Evolutionary conservation across 129 eudicot genomes (phyloP).

Genomic region (Artemisia argyi): DNA sequence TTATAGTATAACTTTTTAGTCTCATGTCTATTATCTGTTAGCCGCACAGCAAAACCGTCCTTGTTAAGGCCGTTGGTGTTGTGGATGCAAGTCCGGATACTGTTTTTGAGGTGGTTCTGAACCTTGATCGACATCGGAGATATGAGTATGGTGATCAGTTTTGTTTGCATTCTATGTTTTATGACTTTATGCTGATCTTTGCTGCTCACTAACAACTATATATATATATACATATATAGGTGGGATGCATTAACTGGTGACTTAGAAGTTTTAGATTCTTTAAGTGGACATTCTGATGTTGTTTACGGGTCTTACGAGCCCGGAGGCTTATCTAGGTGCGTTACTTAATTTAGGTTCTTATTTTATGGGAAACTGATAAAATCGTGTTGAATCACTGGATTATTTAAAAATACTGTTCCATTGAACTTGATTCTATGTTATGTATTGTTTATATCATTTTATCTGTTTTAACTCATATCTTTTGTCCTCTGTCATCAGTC

Average conservation of each 20-base stretch:
- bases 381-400: too few species aligned
- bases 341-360: background rate
- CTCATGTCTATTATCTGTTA: constrained; percentile 25
- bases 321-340: constrained; percentile 62
- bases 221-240: constrained; percentile 41
- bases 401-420: background rate
- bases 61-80: constrained; percentile 93
- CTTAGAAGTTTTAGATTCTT: constrained; percentile 73
- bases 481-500: constrained; percentile 34
- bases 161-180: constrained; percentile 11
- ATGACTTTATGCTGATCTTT: background rate
- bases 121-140: constrained; percentile 70
- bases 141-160: constrained; percentile 61
- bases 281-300: constrained; percentile 81
- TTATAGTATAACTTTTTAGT: background rate
- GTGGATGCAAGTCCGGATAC: constrained; percentile 84
- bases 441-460: background rate
- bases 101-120: constrained; percentile 84
- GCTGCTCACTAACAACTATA: constrained; percentile 30
- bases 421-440: background rate
- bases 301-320: constrained; percentile 82
- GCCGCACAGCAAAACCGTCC: constrained; percentile 70
- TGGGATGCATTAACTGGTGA: constrained; percentile 92
- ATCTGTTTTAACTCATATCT: constrained; percentile 25
- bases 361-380: too few species aligned